These are phyloP conservation scores for Gossypium davidsonii DNA, from an alignment of 441 rosid genomes.

Conservation along the genomic window DNA sequence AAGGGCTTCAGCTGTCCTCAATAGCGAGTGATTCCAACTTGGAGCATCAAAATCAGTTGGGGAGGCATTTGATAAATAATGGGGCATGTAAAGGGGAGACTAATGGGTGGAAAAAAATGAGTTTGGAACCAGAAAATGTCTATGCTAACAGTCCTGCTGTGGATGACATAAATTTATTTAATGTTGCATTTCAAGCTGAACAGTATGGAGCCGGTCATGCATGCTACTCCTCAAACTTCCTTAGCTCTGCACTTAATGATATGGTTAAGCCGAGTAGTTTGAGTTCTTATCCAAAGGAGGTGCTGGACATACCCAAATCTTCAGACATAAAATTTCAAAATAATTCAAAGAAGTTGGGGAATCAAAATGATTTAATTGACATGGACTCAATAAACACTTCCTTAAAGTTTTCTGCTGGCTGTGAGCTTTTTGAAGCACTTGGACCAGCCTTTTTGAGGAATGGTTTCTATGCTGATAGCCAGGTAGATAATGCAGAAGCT, in stretches of 20 bases:
- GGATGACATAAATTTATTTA: conserved; percentile 26
- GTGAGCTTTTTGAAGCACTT: conserved; percentile 80
- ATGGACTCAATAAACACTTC: conserved; percentile 30
- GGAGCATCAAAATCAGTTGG: conserved; percentile 42
- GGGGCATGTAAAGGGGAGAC: conserved; percentile 32
- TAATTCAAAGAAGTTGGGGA: conserved; percentile 29
- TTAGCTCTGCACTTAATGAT: conserved; percentile 34
- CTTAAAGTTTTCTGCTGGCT: conserved; percentile 57
- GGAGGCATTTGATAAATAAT: conserved; percentile 25
- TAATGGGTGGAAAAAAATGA: conserved; percentile 34
- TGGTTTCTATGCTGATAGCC: conserved; percentile 31
- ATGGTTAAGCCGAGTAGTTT: conserved; percentile 25
- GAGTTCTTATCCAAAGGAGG: conserved; percentile 31
- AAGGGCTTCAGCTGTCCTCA: conserved; percentile 30
- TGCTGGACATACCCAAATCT: conserved; percentile 31
- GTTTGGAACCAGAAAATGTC: conserved; percentile 26
- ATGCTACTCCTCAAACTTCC: conserved; percentile 22
- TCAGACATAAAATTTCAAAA: conserved; percentile 30
- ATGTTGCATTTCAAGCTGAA: conserved; percentile 42
- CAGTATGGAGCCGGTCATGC: conserved; percentile 30
- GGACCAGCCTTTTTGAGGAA: conserved; percentile 60
- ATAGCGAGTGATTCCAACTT: conserved; percentile 35
- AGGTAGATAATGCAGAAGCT: conserved; percentile 42
- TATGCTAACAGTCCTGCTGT: conserved; percentile 30
- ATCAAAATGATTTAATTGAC: conserved; percentile 33